phyloP scores from a whole-genome alignment of 371 early-diverging fungal genomes.

The Dinochytrium kinnereticum region DNA sequence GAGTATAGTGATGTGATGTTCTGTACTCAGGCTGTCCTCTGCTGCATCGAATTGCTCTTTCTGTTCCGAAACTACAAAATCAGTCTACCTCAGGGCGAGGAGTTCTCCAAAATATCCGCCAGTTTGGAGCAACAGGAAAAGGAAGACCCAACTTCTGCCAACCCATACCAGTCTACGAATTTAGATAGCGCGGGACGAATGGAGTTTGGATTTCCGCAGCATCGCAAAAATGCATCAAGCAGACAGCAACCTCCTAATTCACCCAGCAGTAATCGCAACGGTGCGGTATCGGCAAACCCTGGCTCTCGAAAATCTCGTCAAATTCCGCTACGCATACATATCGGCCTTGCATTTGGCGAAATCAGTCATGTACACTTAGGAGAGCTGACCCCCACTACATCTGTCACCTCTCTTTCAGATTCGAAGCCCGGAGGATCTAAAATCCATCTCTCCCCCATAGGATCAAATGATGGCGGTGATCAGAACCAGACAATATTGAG shows the following conservation, averaged over 20 bases:
- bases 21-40: constrained; percentile 13
- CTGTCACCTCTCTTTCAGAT: background rate
- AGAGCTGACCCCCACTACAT: background rate
- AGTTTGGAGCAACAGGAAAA: background rate
- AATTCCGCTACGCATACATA: constrained; percentile 20
- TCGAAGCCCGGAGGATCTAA: background rate
- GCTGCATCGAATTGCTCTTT: constrained; percentile 25
- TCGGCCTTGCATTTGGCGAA: constrained; percentile 33
- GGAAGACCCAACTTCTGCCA: background rate
- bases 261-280: background rate
- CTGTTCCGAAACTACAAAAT: constrained; percentile 24
- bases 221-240: background rate
- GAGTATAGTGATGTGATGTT: background rate
- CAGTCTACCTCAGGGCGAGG: constrained; percentile 9
- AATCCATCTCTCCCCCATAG: background rate
- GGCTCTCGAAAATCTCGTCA: background rate
- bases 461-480: background rate
- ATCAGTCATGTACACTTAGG: constrained; percentile 37
- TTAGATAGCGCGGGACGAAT: background rate
- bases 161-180: background rate
- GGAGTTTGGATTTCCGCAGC: background rate
- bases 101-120: background rate
- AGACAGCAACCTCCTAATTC: background rate
- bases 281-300: background rate
- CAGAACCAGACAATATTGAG: background rate